Evolutionary conservation across 1,284 basidiomycete species (phyloP), one percentile per base, ranked within the genome.

Genomic region (Naganishia sp.): DNA sequence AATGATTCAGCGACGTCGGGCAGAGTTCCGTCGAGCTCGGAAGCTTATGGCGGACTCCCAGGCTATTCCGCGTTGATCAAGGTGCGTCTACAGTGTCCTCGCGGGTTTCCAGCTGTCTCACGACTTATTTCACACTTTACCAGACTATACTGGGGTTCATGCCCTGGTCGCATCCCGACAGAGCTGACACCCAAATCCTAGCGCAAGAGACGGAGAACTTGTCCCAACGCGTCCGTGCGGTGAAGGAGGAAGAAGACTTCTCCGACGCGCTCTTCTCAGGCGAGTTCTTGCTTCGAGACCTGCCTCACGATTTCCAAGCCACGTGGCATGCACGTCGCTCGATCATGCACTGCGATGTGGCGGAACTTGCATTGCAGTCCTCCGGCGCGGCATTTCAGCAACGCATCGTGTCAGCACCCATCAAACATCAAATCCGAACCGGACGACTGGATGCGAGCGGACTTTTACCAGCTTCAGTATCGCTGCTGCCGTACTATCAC

Each of bases 131-230:
- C 15, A 17, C 21, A 17, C 45, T 46, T 46, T 21, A 4, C 5
- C 15, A 46, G 45, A 46, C 15, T 17, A 17, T 46, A 46, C 6
- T 13, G 21, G 45, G 15, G 6, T 17, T 46, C 6, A 46, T 13
- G 45, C 45, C 45, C 45, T 46, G 45, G 45, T 46, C 45, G 21
- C 45, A 46, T 46, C 45, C 45, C 15, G 45, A 46, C 45, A 46
- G 45, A 46, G 45, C 17, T 6, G 15, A 35, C 10, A 35, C 45
- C 21, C 45, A 46, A 17, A 46, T 6, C 6, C 45, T 46, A 6
- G 15, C 45, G 45, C 17, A 21, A 17, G 15, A 21, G 45, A 18
- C 15, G 17, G 21, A 21, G 4, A 6, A 46, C 21, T 5, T 46
- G 45, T 17, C 21, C 6, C 15, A 46, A 4, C 45, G 15, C 21